Evolutionary conservation across 2,329 filamentous ascomycete species (phyloP), one percentile per base, ranked within the genome.

Genomic region (Colletotrichum coccodes): DNA sequence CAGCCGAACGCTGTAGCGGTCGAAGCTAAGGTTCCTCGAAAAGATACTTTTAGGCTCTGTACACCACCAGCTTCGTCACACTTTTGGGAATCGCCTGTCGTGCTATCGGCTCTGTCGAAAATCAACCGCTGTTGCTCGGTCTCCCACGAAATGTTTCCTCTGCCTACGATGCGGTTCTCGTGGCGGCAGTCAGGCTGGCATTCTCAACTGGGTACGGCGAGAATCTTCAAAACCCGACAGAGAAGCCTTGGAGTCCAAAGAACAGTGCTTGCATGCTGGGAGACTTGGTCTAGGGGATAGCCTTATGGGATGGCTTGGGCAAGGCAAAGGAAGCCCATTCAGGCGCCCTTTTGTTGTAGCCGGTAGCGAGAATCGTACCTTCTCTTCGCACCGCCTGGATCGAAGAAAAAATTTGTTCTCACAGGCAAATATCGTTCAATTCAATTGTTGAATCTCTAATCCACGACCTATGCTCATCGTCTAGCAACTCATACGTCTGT

Each of bases 81-180:
- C 72, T 84, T 7, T 21, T 16, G 28, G 65, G 83, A 66, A 82
- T 79, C 6, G 67, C 81, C 6, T n/a, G n/a, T n/a, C n/a, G n/a
- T n/a, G n/a, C n/a, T n/a, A n/a, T n/a, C n/a, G n/a, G n/a, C n/a
- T n/a, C n/a, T n/a, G n/a, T n/a, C n/a, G n/a, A n/a, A 76, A 64
- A 79, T 80, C 12, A 72, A 75, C n/a, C 73, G 76, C 3, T 78
- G 77, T 2, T 75, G 73, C 6, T 64, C 81, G 2, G 71, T 80
- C 42, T 71, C 68, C 4, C 76, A 79, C 40, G 79, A 82, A 70
- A 74, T 71, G n/a, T 30, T 78, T 73, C 42, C 70, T 81, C 36
- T 82, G 80, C 60, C n/a, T 80, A 82, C 38, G 81, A 83, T 68
- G 76, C 80, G 0, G 49, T 75, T 2, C 74, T 79, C 2, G 84